phyloP scores from a whole-genome alignment of 1,284 basidiomycete genomes.

The Xerocomus minutiporus region DNA sequence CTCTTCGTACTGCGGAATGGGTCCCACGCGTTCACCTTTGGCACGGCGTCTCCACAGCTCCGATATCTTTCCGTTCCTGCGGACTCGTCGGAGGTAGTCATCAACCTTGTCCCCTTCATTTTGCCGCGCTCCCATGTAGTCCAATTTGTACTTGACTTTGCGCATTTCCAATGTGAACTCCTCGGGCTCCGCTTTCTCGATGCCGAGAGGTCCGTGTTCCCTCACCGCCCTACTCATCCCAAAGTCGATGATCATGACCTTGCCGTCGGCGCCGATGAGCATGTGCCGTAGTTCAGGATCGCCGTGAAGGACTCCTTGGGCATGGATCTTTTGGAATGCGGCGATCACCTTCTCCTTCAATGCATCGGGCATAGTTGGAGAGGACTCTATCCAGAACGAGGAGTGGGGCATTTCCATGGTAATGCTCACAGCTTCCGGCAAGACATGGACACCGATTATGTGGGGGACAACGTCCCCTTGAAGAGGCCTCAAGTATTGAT shows the following conservation, averaged over 20 bases:
- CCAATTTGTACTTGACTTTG: constrained; percentile 50
- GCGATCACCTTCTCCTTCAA: constrained; percentile 47
- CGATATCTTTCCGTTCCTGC: constrained; percentile 26
- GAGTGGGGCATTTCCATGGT: constrained; percentile 52
- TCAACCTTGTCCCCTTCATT: constrained; percentile 31
- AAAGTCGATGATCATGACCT: constrained; percentile 56
- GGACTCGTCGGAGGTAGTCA: constrained; percentile 27
- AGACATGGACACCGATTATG: constrained; percentile 48
- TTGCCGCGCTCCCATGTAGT: constrained; percentile 31
- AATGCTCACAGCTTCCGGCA: constrained; percentile 39
- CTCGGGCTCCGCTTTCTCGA: constrained; percentile 35
- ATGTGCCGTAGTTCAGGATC: constrained; percentile 50
- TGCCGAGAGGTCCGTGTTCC: constrained; percentile 35
- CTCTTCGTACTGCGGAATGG: constrained; percentile 33
- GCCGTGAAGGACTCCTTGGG: constrained; percentile 47
- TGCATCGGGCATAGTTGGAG: constrained; percentile 45
- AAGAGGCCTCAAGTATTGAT: constrained; percentile 44
- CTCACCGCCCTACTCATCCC: constrained; percentile 41
- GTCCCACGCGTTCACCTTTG: constrained; percentile 33
- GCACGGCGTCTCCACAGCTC: constrained; percentile 31
- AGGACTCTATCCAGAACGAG: constrained; percentile 55
- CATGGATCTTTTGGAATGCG: constrained; percentile 48
- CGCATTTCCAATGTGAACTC: constrained; percentile 53
- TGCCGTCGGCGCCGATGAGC: constrained; percentile 52
- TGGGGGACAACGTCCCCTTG: constrained; percentile 52